Percentiles rank a stretch among this genome's conserved stretches.
Evolutionary conservation across 31 red algal species (phyloP).

Genomic region (Asparagopsis taxiformis): DNA sequence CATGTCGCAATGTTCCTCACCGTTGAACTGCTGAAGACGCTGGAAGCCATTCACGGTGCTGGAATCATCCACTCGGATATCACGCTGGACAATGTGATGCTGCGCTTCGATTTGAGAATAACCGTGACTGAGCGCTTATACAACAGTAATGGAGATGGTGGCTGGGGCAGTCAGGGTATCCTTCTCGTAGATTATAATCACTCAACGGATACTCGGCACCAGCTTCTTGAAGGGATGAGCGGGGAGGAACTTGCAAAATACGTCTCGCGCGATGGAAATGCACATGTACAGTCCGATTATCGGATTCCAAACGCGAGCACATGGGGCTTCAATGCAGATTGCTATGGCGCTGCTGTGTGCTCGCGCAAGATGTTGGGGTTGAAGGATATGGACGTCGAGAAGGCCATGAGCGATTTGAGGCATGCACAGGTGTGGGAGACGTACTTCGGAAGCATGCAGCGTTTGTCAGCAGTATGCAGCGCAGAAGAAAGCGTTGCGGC

Average conservation of each 20-base stretch:
- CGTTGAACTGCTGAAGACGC: conserved; percentile 47
- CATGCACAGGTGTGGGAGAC: conserved; percentile 27
- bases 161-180: conserved; percentile 45
- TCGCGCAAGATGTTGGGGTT: conserved; percentile 44
- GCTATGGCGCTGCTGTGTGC: conserved; percentile 40
- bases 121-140: conserved; percentile 15
- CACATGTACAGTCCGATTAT: conserved; percentile 24
- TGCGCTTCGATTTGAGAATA: conserved; percentile 20
- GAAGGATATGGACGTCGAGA: not conserved
- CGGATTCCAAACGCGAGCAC: not conserved
- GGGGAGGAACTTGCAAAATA: conserved; percentile 7
- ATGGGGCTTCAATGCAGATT: conserved; percentile 75
- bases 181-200: conserved; percentile 58
- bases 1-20: conserved; percentile 48
- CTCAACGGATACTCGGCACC: conserved; percentile 37
- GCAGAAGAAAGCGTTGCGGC: conserved; percentile 11
- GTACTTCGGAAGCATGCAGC: conserved; percentile 24
- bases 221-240: not conserved
- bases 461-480: not conserved
- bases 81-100: conserved; percentile 58
- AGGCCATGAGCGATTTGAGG: conserved; percentile 11
- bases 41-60: conserved; percentile 36
- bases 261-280: conserved; percentile 13
- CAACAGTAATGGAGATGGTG: conserved; percentile 8
- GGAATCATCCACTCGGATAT: conserved; percentile 64